Percentiles rank a stretch among this genome's conserved stretches.
Evolutionary conservation across 2,329 filamentous ascomycete genomes (phyloP).

Genomic region (Coniochaeta pulveracea): DNA sequence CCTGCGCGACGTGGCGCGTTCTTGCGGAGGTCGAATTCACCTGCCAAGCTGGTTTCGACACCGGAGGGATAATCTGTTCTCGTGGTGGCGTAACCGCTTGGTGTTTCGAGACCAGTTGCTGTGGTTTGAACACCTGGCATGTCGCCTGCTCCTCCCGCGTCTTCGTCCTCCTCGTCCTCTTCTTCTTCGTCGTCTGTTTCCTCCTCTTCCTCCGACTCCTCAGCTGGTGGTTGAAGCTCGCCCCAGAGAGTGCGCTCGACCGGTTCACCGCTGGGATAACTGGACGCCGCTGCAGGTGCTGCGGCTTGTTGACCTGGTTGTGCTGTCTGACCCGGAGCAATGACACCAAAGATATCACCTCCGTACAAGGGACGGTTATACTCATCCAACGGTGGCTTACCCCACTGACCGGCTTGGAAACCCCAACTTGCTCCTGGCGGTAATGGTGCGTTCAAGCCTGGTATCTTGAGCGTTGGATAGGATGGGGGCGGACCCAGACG

Average conservation of each 20-base stretch:
- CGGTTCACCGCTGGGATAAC: constrained; percentile 46
- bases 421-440: constrained; percentile 87
- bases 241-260: constrained; percentile 88
- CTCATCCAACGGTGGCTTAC: constrained; percentile 91
- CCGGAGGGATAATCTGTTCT: constrained; percentile 67
- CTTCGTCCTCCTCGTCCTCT: constrained; percentile 58
- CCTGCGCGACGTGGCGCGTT: constrained; percentile 55
- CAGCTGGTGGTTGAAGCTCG: constrained; percentile 70
- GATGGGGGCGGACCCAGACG: constrained; percentile 86
- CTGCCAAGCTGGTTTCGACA: constrained; percentile 62
- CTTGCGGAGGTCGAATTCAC: constrained; percentile 88
- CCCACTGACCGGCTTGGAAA: constrained; percentile 89
- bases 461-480: constrained; percentile 90
- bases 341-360: constrained; percentile 85
- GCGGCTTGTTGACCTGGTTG: constrained; percentile 3
- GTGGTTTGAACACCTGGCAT: constrained; percentile 52
- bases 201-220: constrained; percentile 64
- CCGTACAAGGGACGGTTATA: constrained; percentile 85
- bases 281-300: constrained; percentile 10
- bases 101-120: constrained; percentile 67
- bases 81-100: constrained; percentile 67
- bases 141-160: constrained; percentile 27
- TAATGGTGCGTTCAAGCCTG: constrained; percentile 86
- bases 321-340: constrained; percentile 18
- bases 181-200: constrained; percentile 44